Evolutionary conservation across 2,329 filamentous ascomycete species (phyloP).

Genomic region (Huntiella bhutanensis): DNA sequence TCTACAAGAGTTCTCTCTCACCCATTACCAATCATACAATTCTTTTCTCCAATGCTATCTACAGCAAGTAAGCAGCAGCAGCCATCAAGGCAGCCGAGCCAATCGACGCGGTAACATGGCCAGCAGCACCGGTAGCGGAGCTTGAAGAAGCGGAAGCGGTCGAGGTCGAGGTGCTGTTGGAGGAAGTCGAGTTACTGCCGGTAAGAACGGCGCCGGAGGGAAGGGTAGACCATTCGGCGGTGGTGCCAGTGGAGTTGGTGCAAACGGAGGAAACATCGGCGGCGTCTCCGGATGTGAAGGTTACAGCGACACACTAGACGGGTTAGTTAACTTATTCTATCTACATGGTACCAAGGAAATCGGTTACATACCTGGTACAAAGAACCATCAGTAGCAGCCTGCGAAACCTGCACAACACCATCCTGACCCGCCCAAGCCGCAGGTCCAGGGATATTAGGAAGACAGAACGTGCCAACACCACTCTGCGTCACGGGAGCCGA

Average conservation of each 20-base stretch:
- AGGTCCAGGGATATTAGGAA: conserved; percentile 29
- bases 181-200: conserved; percentile 6
- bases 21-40: not conserved
- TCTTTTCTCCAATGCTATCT: not conserved
- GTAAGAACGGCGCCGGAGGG: conserved; percentile 8
- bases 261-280: conserved; percentile 7
- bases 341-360: not conserved
- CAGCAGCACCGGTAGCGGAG: conserved; percentile 6
- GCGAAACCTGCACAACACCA: conserved; percentile 34
- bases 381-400: conserved; percentile 33
- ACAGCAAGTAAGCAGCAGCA: conserved; percentile 10
- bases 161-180: conserved; percentile 2
- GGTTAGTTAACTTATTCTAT: not conserved
- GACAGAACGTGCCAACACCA: conserved; percentile 35
- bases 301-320: conserved; percentile 9
- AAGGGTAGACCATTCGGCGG: not conserved
- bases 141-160: conserved; percentile 3
- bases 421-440: conserved; percentile 32
- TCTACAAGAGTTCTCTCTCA: not conserved
- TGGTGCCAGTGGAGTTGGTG: conserved; percentile 7
- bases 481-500: conserved; percentile 22
- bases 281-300: conserved; percentile 4
- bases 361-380: conserved; percentile 31
- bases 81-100: conserved; percentile 10
- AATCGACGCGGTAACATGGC: conserved; percentile 3